A percentile compares a stretch with the other conserved stretches of the same genome.
Evolutionary conservation across 1,139 yeast genomes (phyloP).

Genomic region (Sugiyamaella sp.): DNA sequence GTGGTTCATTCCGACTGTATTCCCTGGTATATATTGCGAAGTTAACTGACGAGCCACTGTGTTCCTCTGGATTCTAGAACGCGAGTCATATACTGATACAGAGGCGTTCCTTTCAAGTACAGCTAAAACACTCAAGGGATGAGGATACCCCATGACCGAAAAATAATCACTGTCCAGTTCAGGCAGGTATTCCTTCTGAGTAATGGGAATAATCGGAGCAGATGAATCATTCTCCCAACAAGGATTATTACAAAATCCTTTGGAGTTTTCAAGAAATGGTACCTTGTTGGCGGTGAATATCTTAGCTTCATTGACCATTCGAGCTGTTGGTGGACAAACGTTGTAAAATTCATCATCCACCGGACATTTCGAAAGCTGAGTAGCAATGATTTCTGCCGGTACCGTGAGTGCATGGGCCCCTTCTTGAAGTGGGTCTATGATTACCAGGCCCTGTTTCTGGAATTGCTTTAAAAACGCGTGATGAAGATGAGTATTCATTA

Average conservation of each 20-base stretch:
- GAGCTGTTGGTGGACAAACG: slow-evolving; percentile 33
- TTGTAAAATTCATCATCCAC: slow-evolving; percentile 15
- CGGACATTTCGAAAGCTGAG: slow-evolving; percentile 34
- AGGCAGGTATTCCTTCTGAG: slow-evolving; percentile 22
- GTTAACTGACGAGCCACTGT: slow-evolving; percentile 27
- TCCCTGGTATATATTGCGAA: slow-evolving; percentile 27
- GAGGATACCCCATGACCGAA: slow-evolving; percentile 30
- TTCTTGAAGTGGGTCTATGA: slow-evolving; percentile 33
- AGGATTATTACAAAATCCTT: slow-evolving; percentile 23
- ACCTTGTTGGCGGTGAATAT: slow-evolving; percentile 5
- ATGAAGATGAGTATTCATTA: slow-evolving; percentile 37
- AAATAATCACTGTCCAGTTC: slow-evolving; percentile 23
- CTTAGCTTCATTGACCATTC: slow-evolving; percentile 12
- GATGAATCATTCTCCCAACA: slow-evolving; percentile 21
- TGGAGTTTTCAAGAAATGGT: slow-evolving; percentile 7
- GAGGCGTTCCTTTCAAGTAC: slow-evolving; percentile 24
- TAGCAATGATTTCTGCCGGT: slow-evolving; percentile 34
- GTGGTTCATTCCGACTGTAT: slow-evolving; percentile 25
- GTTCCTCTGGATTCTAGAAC: slow-evolving; percentile 25
- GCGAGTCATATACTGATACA: slow-evolving; percentile 24
- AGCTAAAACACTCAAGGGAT: slow-evolving; percentile 27
- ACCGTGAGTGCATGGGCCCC: slow-evolving; percentile 27
- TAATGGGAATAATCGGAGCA: slow-evolving; percentile 15
- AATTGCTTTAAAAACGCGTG: slow-evolving; percentile 34
- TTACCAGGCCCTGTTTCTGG: slow-evolving; percentile 30